Evolutionary conservation across 768 basidiomycete species (phyloP).

Genomic region (Hericium rajendrae): DNA sequence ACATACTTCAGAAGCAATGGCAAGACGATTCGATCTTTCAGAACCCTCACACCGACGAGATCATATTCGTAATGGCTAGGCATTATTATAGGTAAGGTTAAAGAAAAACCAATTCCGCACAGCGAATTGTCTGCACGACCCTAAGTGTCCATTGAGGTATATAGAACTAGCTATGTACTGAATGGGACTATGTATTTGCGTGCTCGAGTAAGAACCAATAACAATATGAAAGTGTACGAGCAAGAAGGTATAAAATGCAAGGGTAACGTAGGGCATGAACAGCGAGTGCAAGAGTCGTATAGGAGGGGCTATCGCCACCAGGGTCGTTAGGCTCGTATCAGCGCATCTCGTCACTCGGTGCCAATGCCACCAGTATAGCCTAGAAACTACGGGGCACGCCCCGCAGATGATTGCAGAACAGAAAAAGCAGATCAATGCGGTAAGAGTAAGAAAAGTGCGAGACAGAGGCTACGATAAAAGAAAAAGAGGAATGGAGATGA

Average conservation of each 20-base stretch:
- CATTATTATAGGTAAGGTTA: too few species aligned
- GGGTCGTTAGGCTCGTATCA: constrained; percentile 34
- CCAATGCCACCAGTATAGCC: constrained; percentile 7
- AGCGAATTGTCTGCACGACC: background rate
- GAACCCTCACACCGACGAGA: too few species aligned
- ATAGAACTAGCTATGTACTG: background rate
- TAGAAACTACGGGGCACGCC: constrained; percentile 10
- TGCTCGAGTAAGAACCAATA: background rate
- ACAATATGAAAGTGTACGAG: constrained; percentile 4
- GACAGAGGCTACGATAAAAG: background rate
- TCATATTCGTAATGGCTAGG: too few species aligned
- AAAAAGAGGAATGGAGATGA: background rate
- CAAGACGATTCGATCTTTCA: too few species aligned
- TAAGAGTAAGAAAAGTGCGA: constrained; percentile 2
- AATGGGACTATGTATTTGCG: background rate
- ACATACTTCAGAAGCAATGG: too few species aligned
- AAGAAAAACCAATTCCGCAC: background rate
- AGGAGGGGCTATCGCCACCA: constrained; percentile 29
- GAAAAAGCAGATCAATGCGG: constrained; percentile 4
- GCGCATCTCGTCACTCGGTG: constrained; percentile 14
- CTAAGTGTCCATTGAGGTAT: background rate
- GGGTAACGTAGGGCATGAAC: constrained; percentile 13
- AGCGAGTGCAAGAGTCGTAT: constrained; percentile 15
- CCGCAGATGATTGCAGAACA: background rate
- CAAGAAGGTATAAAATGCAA: constrained; percentile 7